These are phyloP conservation scores for Microbotryum silenes-acaulis DNA, from an alignment of 1,284 basidiomycete species.

Conservation along the genomic window DNA sequence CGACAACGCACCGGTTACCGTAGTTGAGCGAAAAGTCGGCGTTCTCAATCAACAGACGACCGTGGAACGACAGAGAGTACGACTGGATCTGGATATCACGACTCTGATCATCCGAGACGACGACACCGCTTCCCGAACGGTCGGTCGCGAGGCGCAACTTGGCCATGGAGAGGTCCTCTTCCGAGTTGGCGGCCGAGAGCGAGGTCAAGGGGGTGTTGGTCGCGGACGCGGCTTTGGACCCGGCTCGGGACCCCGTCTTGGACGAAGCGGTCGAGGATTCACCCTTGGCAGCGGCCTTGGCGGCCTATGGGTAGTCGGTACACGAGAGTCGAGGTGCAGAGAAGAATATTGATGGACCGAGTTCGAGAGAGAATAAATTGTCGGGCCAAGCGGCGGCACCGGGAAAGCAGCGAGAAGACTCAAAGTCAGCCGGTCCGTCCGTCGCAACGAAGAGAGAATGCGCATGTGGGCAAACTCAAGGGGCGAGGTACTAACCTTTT, in stretches of 20 bases:
- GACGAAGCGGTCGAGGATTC: constrained; percentile 48
- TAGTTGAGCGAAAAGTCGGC: constrained; percentile 91
- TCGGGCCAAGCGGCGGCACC: background rate
- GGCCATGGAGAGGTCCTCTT: constrained; percentile 58
- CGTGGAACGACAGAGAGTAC: constrained; percentile 95
- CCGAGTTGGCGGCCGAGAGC: constrained; percentile 39
- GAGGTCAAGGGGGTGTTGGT: constrained; percentile 71
- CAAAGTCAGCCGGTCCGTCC: background rate
- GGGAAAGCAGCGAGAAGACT: background rate
- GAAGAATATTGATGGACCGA: background rate
- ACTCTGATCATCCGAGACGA: constrained; percentile 83
- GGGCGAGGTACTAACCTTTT: constrained; percentile 25
- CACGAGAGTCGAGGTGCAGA: background rate
- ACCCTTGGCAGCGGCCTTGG: constrained; percentile 57
- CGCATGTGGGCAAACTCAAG: background rate
- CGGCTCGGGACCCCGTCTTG: constrained; percentile 49
- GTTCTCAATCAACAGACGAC: constrained; percentile 82
- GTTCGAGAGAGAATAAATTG: too few relatives aligned
- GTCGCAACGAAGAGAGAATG: background rate
- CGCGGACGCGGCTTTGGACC: constrained; percentile 49
- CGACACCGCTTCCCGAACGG: constrained; percentile 80
- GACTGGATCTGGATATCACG: constrained; percentile 97
- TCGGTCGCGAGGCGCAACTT: constrained; percentile 81
- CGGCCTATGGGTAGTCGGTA: constrained; percentile 50
- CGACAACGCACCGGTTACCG: constrained; percentile 61